A percentile compares a stretch with the other conserved stretches of the same genome.
Evolutionary conservation across 2,329 filamentous ascomycete genomes (phyloP).

Genomic region (Hypoxylon sp.): DNA sequence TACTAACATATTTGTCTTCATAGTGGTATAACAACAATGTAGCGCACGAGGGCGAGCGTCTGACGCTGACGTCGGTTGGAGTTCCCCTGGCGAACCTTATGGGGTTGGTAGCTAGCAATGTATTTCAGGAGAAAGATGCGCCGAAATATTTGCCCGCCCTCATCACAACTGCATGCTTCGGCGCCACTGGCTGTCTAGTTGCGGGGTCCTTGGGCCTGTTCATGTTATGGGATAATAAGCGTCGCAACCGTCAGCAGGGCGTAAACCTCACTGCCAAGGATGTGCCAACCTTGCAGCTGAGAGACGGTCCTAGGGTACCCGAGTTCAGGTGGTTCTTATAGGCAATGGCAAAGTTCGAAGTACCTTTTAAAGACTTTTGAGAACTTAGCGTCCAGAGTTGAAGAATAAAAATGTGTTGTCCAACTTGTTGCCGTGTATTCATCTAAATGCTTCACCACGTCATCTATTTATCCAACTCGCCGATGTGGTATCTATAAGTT

Average conservation of each 20-base stretch:
- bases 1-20: background rate
- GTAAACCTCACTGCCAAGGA: constrained; percentile 68
- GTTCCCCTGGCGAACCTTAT: constrained; percentile 84
- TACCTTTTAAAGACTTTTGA: background rate
- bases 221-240: constrained; percentile 76
- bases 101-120: constrained; percentile 78
- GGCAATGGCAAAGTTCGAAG: background rate
- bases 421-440: background rate
- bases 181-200: constrained; percentile 69
- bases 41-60: constrained; percentile 79
- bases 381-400: constrained; percentile 13
- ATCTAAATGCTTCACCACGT: background rate
- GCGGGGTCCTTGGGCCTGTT: constrained; percentile 71
- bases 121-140: constrained; percentile 74
- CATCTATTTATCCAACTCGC: background rate
- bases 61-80: constrained; percentile 78
- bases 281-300: constrained; percentile 69
- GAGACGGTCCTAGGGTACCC: constrained; percentile 66
- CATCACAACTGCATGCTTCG: constrained; percentile 75
- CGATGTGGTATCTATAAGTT: constrained; percentile 12
- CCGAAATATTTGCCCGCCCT: constrained; percentile 78
- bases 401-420: constrained; percentile 7
- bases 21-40: constrained; percentile 87
- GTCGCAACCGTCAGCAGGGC: constrained; percentile 70
- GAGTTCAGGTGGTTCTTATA: constrained; percentile 73